A percentile compares a stretch with the other conserved stretches of the same genome.
These are phyloP conservation scores for Xylariales sp. DNA, from an alignment of 2,329 filamentous ascomycete species.

Conservation along the genomic window DNA sequence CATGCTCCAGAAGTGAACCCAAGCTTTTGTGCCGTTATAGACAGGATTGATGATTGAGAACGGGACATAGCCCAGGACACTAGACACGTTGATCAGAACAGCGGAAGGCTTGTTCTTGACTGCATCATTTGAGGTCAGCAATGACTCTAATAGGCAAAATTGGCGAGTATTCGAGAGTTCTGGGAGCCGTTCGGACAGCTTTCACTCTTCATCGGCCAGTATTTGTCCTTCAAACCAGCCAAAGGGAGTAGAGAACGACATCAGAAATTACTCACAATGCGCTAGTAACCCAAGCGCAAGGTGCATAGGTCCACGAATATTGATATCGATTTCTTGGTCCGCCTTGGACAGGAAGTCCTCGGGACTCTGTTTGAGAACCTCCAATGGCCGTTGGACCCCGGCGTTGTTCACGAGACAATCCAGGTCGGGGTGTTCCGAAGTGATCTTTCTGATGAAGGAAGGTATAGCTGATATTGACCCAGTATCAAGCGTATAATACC, in stretches of 20 bases:
- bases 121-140: too few species aligned
- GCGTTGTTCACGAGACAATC: slow-evolving; percentile 59
- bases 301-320: slow-evolving; percentile 55
- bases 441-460: slow-evolving; percentile 39
- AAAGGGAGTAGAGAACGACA: too few species aligned
- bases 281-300: slow-evolving; percentile 42
- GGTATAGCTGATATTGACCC: slow-evolving; percentile 39
- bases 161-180: too few species aligned
- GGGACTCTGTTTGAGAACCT: slow-evolving; percentile 33
- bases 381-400: slow-evolving; percentile 50
- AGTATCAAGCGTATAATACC: slow-evolving; percentile 50
- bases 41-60: slow-evolving; percentile 50
- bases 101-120: slow-evolving; percentile 36
- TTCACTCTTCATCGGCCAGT: too few species aligned
- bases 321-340: slow-evolving; percentile 54
- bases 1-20: slow-evolving; percentile 52
- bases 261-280: too few species aligned
- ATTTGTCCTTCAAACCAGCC: too few species aligned
- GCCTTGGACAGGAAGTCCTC: slow-evolving; percentile 43
- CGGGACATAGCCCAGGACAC: slow-evolving; percentile 48
- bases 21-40: slow-evolving; percentile 57
- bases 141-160: too few species aligned
- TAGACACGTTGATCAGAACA: slow-evolving; percentile 50
- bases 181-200: too few species aligned
- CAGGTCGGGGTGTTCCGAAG: slow-evolving; percentile 45